Percentiles rank a stretch among this genome's conserved stretches.
phyloP scores from a whole-genome alignment of 1,139 yeast genomes.

The Suhomyces anneliseae region DNA sequence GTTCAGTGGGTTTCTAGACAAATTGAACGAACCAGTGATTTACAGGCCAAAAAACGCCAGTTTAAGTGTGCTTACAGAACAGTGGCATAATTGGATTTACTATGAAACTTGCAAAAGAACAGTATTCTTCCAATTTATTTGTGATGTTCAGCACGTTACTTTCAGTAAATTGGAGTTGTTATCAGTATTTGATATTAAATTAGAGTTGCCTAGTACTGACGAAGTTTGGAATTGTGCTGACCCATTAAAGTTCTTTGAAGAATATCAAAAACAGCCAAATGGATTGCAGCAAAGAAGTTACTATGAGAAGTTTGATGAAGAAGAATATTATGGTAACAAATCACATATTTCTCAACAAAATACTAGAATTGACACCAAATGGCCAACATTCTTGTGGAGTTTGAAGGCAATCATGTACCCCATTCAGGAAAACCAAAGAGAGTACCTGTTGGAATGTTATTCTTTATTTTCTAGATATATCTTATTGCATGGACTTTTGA shows the following conservation, averaged over 20 bases:
- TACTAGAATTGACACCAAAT: neutral
- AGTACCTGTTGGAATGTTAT: slow-evolving; percentile 1
- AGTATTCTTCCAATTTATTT: neutral
- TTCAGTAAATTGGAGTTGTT: neutral
- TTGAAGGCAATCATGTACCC: neutral
- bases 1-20: neutral
- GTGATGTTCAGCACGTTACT: slow-evolving; percentile 1
- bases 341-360: neutral
- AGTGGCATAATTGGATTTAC: slow-evolving; percentile 1
- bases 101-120: neutral
- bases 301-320: neutral
- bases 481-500: neutral
- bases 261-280: neutral
- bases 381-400: slow-evolving; percentile 1
- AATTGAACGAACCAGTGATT: neutral
- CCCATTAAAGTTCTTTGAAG: neutral
- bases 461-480: neutral
- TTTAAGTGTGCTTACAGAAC: neutral
- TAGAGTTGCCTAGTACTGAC: slow-evolving; percentile 1
- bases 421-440: neutral
- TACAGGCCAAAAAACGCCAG: neutral
- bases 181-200: neutral
- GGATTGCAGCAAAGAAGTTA: neutral
- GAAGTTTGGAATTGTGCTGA: slow-evolving; percentile 1
- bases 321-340: neutral